Percentiles rank a stretch among this genome's conserved stretches.
phyloP scores from a whole-genome alignment of 805 yeast species.

The Candida arabinofermentans region DNA sequence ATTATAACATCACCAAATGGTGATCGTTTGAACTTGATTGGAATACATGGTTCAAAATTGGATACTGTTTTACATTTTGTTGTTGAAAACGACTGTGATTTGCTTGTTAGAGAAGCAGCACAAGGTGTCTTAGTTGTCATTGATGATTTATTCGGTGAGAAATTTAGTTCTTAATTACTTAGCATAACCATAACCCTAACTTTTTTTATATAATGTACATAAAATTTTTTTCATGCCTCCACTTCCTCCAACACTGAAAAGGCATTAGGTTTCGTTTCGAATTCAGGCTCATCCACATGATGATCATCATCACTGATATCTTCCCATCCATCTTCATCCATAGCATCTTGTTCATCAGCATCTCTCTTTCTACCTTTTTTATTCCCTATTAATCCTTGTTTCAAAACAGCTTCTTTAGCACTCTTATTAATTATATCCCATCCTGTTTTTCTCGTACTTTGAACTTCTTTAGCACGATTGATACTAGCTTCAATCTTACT shows the following conservation, averaged over 20 bases:
- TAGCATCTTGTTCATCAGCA: constrained; percentile 12
- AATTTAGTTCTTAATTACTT: too few species aligned
- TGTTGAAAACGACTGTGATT: constrained; percentile 47
- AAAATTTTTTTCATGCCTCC: constrained; percentile 14
- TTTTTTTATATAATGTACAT: not conserved
- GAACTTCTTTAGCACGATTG: constrained; percentile 58
- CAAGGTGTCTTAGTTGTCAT: constrained; percentile 31
- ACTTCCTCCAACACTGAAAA: constrained; percentile 26
- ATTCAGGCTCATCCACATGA: constrained; percentile 3
- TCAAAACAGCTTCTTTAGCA: constrained; percentile 31
- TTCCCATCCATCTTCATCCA: constrained; percentile 18
- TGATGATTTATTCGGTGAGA: constrained; percentile 22
- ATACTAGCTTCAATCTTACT: constrained; percentile 63
- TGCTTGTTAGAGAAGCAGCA: constrained; percentile 59
- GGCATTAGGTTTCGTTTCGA: constrained; percentile 18
- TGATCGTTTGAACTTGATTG: constrained; percentile 48
- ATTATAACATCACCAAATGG: constrained; percentile 38
- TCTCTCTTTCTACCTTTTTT: not conserved
- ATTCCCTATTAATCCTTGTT: constrained; percentile 5
- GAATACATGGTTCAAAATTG: constrained; percentile 41
- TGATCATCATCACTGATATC: constrained; percentile 16
- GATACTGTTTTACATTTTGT: constrained; percentile 41
- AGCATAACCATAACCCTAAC: too few species aligned
- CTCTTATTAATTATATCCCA: constrained; percentile 67
- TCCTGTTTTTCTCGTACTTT: constrained; percentile 58